Conservation (phyloP, 768 basidiomycete genomes). For the Kwoniella sp. region DNA sequence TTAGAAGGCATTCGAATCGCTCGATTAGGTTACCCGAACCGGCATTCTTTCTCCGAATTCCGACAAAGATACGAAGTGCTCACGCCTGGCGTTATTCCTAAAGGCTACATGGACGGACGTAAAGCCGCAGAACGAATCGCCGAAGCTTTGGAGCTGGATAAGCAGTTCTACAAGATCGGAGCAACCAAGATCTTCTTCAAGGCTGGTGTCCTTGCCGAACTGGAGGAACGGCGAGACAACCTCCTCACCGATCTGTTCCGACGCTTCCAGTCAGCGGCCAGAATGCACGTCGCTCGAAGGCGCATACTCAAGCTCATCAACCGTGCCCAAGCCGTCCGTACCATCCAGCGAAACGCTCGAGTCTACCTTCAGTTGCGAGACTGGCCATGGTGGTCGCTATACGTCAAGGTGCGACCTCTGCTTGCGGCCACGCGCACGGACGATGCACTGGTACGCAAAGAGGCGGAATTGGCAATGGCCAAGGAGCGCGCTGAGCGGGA, state of each 20-base stretch:
- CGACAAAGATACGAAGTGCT: slow-evolving; percentile 94
- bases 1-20: slow-evolving; percentile 98
- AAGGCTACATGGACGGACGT: slow-evolving; percentile 96
- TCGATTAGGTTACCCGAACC: slow-evolving; percentile 93
- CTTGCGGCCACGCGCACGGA: slow-evolving; percentile 90
- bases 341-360: slow-evolving; percentile 90
- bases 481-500: slow-evolving; percentile 87
- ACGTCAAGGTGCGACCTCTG: slow-evolving; percentile 92
- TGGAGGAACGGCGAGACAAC: slow-evolving; percentile 87
- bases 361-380: slow-evolving; percentile 85
- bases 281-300: slow-evolving; percentile 81
- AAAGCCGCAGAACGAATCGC: slow-evolving; percentile 92
- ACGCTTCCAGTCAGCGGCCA: slow-evolving; percentile 78
- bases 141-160: slow-evolving; percentile 82
- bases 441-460: slow-evolving; percentile 77
- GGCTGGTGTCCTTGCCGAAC: slow-evolving; percentile 91
- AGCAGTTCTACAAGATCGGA: slow-evolving; percentile 81
- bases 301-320: slow-evolving; percentile 94
- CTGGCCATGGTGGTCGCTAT: slow-evolving; percentile 99
- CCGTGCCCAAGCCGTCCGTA: slow-evolving; percentile 83
- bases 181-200: slow-evolving; percentile 99
- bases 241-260: slow-evolving; percentile 88
- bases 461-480: slow-evolving; percentile 74
- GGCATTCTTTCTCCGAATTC: slow-evolving; percentile 95
- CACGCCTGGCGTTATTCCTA: slow-evolving; percentile 87